These are phyloP conservation scores for Diplodia scrobiculata DNA, from an alignment of 2,329 filamentous ascomycete genomes.

Conservation along the genomic window DNA sequence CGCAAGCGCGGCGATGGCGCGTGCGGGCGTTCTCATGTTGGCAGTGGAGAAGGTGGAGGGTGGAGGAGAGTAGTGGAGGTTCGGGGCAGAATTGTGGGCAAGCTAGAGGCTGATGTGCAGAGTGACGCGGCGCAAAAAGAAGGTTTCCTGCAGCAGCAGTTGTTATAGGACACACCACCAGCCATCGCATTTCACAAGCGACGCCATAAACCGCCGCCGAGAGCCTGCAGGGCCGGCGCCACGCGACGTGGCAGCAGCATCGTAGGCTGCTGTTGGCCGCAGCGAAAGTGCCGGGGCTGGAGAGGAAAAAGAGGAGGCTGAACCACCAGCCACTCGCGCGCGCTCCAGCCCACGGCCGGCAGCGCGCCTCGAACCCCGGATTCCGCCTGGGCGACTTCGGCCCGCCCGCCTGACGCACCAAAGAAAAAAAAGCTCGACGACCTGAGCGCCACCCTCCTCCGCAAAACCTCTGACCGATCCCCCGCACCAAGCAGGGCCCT, in stretches of 20 bases:
- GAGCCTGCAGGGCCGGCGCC: not conserved
- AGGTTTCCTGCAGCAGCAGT: conserved; percentile 23
- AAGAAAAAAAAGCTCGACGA: conserved; percentile 7
- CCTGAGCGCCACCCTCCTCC: not conserved
- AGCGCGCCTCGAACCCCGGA: conserved; percentile 4
- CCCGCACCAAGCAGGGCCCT: conserved; percentile 5
- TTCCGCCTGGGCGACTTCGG: not conserved
- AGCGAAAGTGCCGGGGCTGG: conserved; percentile 14
- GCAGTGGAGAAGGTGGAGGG: not conserved
- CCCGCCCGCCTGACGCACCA: conserved; percentile 1
- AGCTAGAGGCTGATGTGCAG: conserved; percentile 6
- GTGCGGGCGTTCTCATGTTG: conserved; percentile 37
- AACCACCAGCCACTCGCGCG: conserved; percentile 2
- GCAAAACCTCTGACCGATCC: conserved; percentile 19
- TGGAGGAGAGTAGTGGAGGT: not conserved
- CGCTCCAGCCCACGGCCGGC: not conserved
- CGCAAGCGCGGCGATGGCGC: conserved; percentile 44
- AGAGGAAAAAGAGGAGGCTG: conserved; percentile 15
- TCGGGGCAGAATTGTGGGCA: not conserved
- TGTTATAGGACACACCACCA: conserved; percentile 15
- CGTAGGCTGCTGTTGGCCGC: conserved; percentile 8
- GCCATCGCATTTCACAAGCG: conserved; percentile 23
- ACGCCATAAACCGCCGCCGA: not conserved
- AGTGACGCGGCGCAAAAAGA: conserved; percentile 18
- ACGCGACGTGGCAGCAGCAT: conserved; percentile 19